Evolutionary conservation across 345 rosid species (phyloP).

Genomic region (Hypericum perforatum): DNA sequence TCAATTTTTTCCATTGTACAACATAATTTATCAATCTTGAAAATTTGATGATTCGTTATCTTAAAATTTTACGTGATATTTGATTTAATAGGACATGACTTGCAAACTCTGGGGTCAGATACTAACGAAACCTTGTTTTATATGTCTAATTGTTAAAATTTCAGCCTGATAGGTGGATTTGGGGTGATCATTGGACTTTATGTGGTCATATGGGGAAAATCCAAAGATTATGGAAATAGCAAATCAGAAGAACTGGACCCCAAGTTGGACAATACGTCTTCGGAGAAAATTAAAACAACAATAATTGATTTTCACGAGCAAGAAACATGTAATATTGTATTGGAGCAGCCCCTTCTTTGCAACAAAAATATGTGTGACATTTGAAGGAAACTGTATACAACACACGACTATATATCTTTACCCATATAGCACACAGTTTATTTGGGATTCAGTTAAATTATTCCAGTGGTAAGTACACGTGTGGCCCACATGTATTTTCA

Average conservation of each 20-base stretch:
- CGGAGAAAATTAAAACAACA: background rate
- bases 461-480: too few relatives aligned
- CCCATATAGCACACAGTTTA: too few relatives aligned
- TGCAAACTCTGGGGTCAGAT: background rate
- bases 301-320: constrained; percentile 8
- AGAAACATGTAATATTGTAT: constrained; percentile 3
- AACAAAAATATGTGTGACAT: background rate
- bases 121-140: background rate
- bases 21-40: background rate
- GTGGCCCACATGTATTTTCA: too few relatives aligned
- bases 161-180: constrained; percentile 21
- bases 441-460: too few relatives aligned
- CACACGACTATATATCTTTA: too few relatives aligned
- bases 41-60: background rate
- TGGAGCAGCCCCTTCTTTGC: constrained; percentile 15
- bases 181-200: constrained; percentile 20
- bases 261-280: background rate
- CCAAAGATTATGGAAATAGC: constrained; percentile 13
- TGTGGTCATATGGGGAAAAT: constrained; percentile 26
- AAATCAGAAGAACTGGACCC: background rate
- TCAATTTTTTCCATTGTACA: background rate
- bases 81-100: too few relatives aligned
- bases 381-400: too few relatives aligned
- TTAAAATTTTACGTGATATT: background rate
- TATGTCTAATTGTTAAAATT: background rate